Evolutionary conservation across 768 basidiomycete species (phyloP).

Genomic region (Chalciporus sphaerocephalus): DNA sequence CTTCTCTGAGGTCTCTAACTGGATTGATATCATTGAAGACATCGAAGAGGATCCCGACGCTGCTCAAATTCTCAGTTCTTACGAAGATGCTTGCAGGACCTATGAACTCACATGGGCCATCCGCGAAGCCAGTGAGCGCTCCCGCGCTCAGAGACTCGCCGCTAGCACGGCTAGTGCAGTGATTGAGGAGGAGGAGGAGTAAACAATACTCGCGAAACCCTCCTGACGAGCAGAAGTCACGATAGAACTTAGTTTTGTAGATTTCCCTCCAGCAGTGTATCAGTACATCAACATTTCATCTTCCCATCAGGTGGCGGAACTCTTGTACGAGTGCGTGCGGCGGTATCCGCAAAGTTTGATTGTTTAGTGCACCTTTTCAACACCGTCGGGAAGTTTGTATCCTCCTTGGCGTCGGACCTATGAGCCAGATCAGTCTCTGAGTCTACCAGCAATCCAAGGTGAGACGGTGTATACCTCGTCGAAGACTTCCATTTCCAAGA

Average conservation of each 20-base stretch:
- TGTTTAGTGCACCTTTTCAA: slow-evolving; percentile 29
- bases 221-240: not conserved
- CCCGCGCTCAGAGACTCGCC: slow-evolving; percentile 45
- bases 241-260: slow-evolving; percentile 3
- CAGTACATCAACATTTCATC: not conserved
- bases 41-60: slow-evolving; percentile 84
- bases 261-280: not conserved
- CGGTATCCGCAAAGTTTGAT: not conserved
- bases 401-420: slow-evolving; percentile 38
- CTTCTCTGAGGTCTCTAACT: slow-evolving; percentile 89
- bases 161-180: slow-evolving; percentile 29
- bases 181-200: slow-evolving; percentile 29
- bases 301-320: not conserved
- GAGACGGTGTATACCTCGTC: slow-evolving; percentile 38
- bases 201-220: not conserved
- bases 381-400: slow-evolving; percentile 37
- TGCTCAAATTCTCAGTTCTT: slow-evolving; percentile 74
- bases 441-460: not conserved
- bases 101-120: slow-evolving; percentile 96
- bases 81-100: slow-evolving; percentile 83
- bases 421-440: slow-evolving; percentile 1
- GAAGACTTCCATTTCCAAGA: slow-evolving; percentile 48
- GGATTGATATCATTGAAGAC: slow-evolving; percentile 86
- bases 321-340: not conserved
- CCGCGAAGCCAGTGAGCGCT: slow-evolving; percentile 69